Percentiles rank a stretch among this genome's conserved stretches.
Evolutionary conservation across 768 basidiomycete genomes (phyloP).

Genomic region (Naganishia kalamii): DNA sequence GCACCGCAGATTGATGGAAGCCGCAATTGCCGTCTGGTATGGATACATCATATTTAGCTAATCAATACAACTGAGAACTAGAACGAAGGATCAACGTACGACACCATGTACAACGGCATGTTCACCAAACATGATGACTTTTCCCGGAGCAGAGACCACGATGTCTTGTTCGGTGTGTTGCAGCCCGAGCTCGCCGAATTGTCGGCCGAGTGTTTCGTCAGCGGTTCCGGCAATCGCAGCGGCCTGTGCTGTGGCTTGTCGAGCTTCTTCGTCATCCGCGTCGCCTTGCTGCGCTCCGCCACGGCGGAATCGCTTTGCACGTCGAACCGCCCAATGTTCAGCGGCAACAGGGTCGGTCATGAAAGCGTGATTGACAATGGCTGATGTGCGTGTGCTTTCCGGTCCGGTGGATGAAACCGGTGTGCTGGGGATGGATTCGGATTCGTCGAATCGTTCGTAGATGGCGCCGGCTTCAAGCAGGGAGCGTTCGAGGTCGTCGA

Average conservation of each 20-base stretch:
- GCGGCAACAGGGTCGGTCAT: constrained; percentile 8
- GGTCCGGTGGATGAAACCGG: constrained; percentile 16
- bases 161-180: constrained; percentile 33
- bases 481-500: constrained; percentile 91
- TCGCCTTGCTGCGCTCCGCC: constrained; percentile 6
- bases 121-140: constrained; percentile 96
- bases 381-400: background rate
- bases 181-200: background rate
- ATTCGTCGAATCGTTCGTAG: constrained; percentile 23
- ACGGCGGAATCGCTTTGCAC: constrained; percentile 41
- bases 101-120: constrained; percentile 97
- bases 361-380: constrained; percentile 4
- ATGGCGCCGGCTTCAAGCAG: constrained; percentile 88
- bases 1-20: constrained; percentile 89
- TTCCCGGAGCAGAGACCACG: constrained; percentile 90
- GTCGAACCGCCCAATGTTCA: constrained; percentile 39
- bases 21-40: constrained; percentile 80
- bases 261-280: background rate
- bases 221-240: constrained; percentile 3
- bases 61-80: constrained; percentile 2
- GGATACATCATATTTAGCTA: constrained; percentile 9
- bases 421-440: constrained; percentile 24
- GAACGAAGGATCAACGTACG: constrained; percentile 53
- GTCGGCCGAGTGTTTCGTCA: constrained; percentile 6
- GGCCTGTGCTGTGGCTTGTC: background rate